Evolutionary conservation across 768 basidiomycete species (phyloP).

Genomic region (Phaeotremella skinneri): DNA sequence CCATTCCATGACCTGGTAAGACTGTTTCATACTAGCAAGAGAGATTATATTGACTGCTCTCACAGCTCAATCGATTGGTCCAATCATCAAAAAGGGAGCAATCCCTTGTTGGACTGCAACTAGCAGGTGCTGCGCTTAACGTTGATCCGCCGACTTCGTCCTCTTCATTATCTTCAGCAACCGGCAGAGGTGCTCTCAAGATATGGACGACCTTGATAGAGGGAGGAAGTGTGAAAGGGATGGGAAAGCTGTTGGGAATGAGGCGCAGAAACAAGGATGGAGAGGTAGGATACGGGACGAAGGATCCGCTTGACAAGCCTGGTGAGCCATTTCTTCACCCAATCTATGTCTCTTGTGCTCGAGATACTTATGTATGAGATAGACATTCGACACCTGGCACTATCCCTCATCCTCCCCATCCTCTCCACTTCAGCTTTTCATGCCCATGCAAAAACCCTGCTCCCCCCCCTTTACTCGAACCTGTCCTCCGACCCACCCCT

Average conservation of each 20-base stretch:
- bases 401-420: slow-evolving; percentile 41
- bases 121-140: slow-evolving; percentile 37
- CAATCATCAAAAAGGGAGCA: slow-evolving; percentile 47
- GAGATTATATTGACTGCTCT: slow-evolving; percentile 5
- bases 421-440: slow-evolving; percentile 40
- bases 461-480: slow-evolving; percentile 40
- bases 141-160: slow-evolving; percentile 33
- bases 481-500: slow-evolving; percentile 41
- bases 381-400: slow-evolving; percentile 47
- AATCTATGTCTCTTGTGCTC: background rate
- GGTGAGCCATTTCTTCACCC: slow-evolving; percentile 30
- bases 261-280: slow-evolving; percentile 42
- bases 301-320: slow-evolving; percentile 47
- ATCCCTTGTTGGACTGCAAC: slow-evolving; percentile 36
- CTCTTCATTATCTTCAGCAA: slow-evolving; percentile 12
- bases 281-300: slow-evolving; percentile 33
- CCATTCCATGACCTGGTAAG: slow-evolving; percentile 39
- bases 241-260: slow-evolving; percentile 48
- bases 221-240: slow-evolving; percentile 40
- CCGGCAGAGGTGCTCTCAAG: slow-evolving; percentile 30
- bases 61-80: slow-evolving; percentile 44
- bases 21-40: background rate
- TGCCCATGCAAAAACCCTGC: slow-evolving; percentile 37
- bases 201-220: slow-evolving; percentile 43
- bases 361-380: background rate